Evolutionary conservation across 192 early-diverging fungal species (phyloP).

Genomic region (Entomortierella lignicola): DNA sequence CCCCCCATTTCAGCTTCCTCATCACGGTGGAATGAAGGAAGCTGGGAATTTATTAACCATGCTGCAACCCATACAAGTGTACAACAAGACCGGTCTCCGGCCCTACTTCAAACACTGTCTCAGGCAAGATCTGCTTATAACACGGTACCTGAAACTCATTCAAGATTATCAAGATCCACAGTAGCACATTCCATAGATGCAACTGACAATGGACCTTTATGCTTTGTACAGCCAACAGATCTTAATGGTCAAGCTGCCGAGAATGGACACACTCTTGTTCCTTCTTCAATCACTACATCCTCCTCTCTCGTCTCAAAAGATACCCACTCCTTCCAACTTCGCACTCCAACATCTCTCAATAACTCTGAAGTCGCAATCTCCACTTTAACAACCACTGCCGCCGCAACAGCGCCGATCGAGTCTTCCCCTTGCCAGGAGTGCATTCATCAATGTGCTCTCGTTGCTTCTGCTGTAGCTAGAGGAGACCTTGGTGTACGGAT

Average conservation of each 20-base stretch:
- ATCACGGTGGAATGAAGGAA: conserved; percentile 35
- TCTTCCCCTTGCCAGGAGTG: conserved; percentile 56
- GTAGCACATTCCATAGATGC: conserved; percentile 29
- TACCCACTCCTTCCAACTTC: conserved; percentile 8
- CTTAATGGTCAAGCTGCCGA: conserved; percentile 30
- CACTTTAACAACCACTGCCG: conserved; percentile 25
- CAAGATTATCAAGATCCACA: background rate
- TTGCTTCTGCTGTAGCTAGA: conserved; percentile 58
- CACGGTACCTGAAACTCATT: conserved; percentile 7
- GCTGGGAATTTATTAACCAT: conserved; percentile 47
- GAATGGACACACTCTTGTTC: conserved; percentile 7
- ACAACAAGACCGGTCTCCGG: conserved; percentile 15
- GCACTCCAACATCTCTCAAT: conserved; percentile 13
- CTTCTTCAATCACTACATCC: conserved; percentile 1
- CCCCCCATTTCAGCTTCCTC: conserved; percentile 30
- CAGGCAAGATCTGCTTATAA: conserved; percentile 9
- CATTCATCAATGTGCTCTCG: conserved; percentile 58
- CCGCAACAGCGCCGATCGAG: conserved; percentile 29
- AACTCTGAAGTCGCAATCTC: conserved; percentile 16
- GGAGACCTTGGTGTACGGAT: conserved; percentile 61
- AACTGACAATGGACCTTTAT: conserved; percentile 10
- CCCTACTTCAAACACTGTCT: conserved; percentile 2
- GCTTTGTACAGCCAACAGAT: conserved; percentile 21
- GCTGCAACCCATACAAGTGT: conserved; percentile 27
- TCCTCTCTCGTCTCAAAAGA: conserved; percentile 21